phyloP scores from a whole-genome alignment of 208 protist genomes.

The Herpetomonas tarakana region DNA sequence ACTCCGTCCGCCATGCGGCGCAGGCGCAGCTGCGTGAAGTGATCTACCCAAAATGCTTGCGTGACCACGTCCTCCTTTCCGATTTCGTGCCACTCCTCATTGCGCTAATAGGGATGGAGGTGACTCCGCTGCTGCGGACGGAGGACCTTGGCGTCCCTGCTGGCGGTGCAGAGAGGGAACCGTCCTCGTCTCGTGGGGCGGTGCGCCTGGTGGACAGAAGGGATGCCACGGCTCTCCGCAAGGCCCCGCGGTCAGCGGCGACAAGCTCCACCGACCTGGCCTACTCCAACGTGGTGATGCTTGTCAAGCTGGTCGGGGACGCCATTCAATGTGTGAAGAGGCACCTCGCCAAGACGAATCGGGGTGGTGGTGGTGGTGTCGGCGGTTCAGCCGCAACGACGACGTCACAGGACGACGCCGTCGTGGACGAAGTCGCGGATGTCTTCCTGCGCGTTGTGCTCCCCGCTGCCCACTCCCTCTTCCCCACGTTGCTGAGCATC shows the following conservation, averaged over 20 bases:
- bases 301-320: conserved; percentile 37
- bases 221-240: not conserved
- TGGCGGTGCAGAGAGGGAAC: too few species aligned
- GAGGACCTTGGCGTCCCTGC: too few species aligned
- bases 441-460: conserved; percentile 41
- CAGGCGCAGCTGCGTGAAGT: conserved; percentile 50
- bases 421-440: conserved; percentile 9
- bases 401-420: not conserved
- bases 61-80: conserved; percentile 23
- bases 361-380: too few species aligned
- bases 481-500: conserved; percentile 15
- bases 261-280: conserved; percentile 4
- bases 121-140: conserved; percentile 15
- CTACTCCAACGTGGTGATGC: conserved; percentile 30
- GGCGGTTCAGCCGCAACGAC: not conserved
- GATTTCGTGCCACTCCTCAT: conserved; percentile 47
- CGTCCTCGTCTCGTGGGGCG: too few species aligned
- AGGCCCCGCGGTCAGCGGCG: not conserved
- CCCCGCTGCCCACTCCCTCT: conserved; percentile 31
- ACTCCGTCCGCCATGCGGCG: conserved; percentile 44
- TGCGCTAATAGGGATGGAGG: conserved; percentile 48
- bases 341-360: not conserved
- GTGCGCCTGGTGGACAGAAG: too few species aligned
- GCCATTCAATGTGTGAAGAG: conserved; percentile 25
- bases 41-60: conserved; percentile 33